Evolutionary conservation across 441 rosid genomes (phyloP).

Genomic region (Daphne laureola): DNA sequence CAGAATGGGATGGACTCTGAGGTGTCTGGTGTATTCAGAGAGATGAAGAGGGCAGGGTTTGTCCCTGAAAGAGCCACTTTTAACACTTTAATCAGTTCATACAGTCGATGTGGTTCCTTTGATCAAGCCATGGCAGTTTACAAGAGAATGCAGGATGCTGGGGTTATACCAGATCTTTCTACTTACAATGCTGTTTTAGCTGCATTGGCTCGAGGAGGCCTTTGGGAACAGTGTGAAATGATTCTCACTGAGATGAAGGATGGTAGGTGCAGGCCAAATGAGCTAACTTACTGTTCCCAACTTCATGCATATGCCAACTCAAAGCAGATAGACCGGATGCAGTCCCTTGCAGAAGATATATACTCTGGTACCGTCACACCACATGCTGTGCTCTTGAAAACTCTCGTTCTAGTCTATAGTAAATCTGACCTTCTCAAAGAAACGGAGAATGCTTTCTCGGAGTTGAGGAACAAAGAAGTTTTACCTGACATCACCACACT

Average conservation of each 20-base stretch:
- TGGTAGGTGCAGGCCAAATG: constrained; percentile 75
- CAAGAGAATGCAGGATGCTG: constrained; percentile 81
- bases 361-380: constrained; percentile 68
- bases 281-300: constrained; percentile 68
- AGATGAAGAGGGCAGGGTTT: constrained; percentile 97
- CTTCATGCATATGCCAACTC: constrained; percentile 94
- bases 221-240: constrained; percentile 90
- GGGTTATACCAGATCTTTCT: constrained; percentile 77
- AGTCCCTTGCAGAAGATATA: constrained; percentile 63
- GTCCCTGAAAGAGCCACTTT: constrained; percentile 88
- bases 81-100: constrained; percentile 81
- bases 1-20: constrained; percentile 83
- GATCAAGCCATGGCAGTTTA: constrained; percentile 83
- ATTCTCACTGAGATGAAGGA: constrained; percentile 72
- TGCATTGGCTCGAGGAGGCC: constrained; percentile 89
- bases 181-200: constrained; percentile 88
- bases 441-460: constrained; percentile 72
- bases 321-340: constrained; percentile 72
- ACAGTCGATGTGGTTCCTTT: constrained; percentile 79
- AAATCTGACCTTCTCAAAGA: constrained; percentile 69
- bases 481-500: constrained; percentile 68
- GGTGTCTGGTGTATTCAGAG: constrained; percentile 84
- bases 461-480: constrained; percentile 59
- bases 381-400: constrained; percentile 68
- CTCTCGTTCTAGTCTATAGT: constrained; percentile 79